A percentile compares a stretch with the other conserved stretches of the same genome.
These are phyloP conservation scores for Hypoxylon intermedium DNA, from an alignment of 495 filamentous ascomycete species.

Conservation along the genomic window DNA sequence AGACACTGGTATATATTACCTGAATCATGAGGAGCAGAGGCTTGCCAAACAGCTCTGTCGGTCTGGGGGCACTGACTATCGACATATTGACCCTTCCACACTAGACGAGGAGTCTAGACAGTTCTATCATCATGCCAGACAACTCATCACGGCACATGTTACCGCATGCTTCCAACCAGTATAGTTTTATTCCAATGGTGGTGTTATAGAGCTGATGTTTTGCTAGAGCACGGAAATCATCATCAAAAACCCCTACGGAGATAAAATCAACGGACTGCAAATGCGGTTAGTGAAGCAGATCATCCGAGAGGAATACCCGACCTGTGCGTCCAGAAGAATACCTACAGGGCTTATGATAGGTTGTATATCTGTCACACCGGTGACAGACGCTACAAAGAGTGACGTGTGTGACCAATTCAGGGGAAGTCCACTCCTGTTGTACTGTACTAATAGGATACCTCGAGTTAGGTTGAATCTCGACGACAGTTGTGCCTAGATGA, in stretches of 20 bases:
- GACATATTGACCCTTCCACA: constrained; percentile 58
- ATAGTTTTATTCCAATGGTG: background rate
- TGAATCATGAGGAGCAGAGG: constrained; percentile 70
- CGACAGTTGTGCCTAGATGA: background rate
- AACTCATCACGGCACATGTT: constrained; percentile 58
- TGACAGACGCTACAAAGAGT: constrained; percentile 6
- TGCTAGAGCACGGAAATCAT: constrained; percentile 5
- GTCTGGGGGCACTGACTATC: constrained; percentile 46
- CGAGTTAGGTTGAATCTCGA: constrained; percentile 8
- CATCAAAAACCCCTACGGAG: constrained; percentile 14
- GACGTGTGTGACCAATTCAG: constrained; percentile 24
- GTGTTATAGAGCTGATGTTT: constrained; percentile 4
- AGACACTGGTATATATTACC: constrained; percentile 68
- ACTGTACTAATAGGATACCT: background rate
- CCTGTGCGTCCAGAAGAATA: constrained; percentile 50
- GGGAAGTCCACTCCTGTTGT: background rate
- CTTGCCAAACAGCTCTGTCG: constrained; percentile 47
- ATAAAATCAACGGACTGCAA: constrained; percentile 53
- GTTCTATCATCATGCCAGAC: constrained; percentile 60
- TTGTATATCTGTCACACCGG: constrained; percentile 1
- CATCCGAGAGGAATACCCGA: constrained; percentile 68
- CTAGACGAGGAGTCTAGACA: constrained; percentile 61
- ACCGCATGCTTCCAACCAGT: background rate
- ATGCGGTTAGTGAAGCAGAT: constrained; percentile 73
- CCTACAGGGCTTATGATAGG: background rate